Conservation (phyloP, 495 filamentous ascomycete genomes). For the Podospora pseudopauciseta region DNA sequence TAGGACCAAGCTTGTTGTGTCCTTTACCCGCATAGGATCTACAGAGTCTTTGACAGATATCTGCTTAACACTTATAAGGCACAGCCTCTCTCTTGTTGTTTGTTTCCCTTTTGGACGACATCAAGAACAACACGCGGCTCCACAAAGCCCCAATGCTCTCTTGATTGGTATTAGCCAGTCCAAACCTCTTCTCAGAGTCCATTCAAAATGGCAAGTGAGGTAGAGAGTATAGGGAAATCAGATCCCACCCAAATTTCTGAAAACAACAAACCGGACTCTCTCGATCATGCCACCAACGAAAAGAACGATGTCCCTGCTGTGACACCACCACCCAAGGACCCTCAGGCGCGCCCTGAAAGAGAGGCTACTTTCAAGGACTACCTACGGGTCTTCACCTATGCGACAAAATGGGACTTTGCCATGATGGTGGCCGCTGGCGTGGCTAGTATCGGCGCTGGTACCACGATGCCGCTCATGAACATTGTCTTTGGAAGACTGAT, state of each 20-base stretch:
- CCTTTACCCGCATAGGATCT: neutral
- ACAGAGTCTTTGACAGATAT: neutral
- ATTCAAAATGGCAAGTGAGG: neutral
- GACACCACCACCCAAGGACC: constrained; percentile 16
- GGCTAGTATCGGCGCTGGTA: constrained; percentile 33
- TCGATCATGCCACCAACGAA: neutral
- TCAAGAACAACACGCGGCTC: neutral
- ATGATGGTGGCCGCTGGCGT: constrained; percentile 36
- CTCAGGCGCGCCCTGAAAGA: constrained; percentile 38
- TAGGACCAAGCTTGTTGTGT: neutral
- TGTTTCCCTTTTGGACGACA: neutral
- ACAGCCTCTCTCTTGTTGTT: neutral
- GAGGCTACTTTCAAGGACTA: constrained; percentile 44
- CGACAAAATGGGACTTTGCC: constrained; percentile 39
- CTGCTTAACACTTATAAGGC: neutral
- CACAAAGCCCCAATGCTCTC: neutral
- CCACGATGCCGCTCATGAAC: constrained; percentile 39
- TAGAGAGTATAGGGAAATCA: neutral
- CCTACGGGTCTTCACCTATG: constrained; percentile 44
- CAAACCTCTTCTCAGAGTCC: neutral
- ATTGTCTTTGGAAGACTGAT: constrained; percentile 36
- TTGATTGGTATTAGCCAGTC: neutral
- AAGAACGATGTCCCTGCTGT: neutral
- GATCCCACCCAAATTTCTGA: neutral
- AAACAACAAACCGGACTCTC: neutral